Conservation (phyloP, 306 rosid species). For the Ormosia emarginata region DNA sequence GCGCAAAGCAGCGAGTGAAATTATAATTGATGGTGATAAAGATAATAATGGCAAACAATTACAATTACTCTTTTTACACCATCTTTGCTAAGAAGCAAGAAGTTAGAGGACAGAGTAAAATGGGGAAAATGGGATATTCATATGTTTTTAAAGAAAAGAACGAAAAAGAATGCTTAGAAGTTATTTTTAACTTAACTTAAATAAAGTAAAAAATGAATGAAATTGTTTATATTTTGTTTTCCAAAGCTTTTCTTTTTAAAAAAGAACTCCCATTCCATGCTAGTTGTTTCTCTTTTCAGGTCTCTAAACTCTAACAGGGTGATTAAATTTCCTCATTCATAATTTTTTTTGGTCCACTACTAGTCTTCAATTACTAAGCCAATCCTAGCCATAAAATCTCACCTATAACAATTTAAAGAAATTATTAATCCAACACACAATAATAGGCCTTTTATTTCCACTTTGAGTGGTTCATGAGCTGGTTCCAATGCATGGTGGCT, state of each 20-base stretch:
- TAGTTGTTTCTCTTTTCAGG: background rate
- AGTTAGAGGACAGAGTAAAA: background rate
- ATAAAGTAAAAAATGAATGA: background rate
- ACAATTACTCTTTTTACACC: background rate
- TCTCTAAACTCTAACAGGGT: background rate
- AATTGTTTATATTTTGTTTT: background rate
- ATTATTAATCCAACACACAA: background rate
- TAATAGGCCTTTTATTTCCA: background rate
- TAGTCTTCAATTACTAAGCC: background rate
- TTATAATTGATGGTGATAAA: background rate
- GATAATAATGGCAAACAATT: slow-evolving; percentile 9
- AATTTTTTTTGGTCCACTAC: background rate
- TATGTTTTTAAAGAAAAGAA: background rate
- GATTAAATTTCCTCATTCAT: background rate
- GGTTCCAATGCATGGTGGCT: background rate
- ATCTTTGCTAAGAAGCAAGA: slow-evolving; percentile 1
- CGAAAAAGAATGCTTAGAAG: background rate
- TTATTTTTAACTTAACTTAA: background rate
- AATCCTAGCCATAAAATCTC: slow-evolving; percentile 12
- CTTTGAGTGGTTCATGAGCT: slow-evolving; percentile 18
- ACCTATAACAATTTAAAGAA: background rate
- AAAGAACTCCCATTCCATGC: background rate
- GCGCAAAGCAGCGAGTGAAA: slow-evolving; percentile 23
- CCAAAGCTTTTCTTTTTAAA: background rate
- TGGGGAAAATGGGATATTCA: background rate